Conservation (phyloP, 2,329 filamentous ascomycete genomes). For the Aspergillus cejpii region DNA sequence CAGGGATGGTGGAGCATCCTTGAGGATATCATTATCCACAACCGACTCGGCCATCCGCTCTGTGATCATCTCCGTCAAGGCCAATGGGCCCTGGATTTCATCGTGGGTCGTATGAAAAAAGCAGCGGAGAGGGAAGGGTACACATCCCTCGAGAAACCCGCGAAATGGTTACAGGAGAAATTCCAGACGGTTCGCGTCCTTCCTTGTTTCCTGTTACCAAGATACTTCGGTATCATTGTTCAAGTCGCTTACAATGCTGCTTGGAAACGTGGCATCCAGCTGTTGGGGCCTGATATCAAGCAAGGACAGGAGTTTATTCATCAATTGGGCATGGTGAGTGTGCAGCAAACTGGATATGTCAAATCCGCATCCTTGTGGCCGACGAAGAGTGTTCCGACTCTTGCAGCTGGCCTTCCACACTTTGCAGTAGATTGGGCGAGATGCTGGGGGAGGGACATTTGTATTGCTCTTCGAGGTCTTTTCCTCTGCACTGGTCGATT, state of each 20-base stretch:
- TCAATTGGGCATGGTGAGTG: constrained; percentile 79
- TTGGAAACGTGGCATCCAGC: constrained; percentile 66
- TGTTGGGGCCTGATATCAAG: constrained; percentile 70
- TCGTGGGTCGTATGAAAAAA: constrained; percentile 67
- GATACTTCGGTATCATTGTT: constrained; percentile 86
- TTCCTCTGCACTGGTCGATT: constrained; percentile 84
- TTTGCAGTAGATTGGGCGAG: constrained; percentile 91
- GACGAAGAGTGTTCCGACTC: constrained; percentile 70
- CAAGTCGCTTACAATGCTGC: constrained; percentile 82
- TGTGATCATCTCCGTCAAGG: constrained; percentile 89
- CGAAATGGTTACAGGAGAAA: constrained; percentile 72
- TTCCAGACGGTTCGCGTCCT: constrained; percentile 80
- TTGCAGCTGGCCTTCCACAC: constrained; percentile 89
- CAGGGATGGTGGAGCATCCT: constrained; percentile 98
- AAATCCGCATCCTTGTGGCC: constrained; percentile 89
- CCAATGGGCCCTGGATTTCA: constrained; percentile 88
- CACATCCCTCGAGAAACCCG: constrained; percentile 56
- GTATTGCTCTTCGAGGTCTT: constrained; percentile 90
- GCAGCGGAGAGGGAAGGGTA: constrained; percentile 60
- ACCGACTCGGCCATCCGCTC: constrained; percentile 85
- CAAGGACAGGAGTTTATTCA: constrained; percentile 84
- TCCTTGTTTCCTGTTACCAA: constrained; percentile 81
- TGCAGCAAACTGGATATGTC: constrained; percentile 83
- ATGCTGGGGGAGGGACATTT: constrained; percentile 96
- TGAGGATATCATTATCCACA: constrained; percentile 74